phyloP scores from a whole-genome alignment of 495 filamentous ascomycete genomes.

The Filosporella fistucella region DNA sequence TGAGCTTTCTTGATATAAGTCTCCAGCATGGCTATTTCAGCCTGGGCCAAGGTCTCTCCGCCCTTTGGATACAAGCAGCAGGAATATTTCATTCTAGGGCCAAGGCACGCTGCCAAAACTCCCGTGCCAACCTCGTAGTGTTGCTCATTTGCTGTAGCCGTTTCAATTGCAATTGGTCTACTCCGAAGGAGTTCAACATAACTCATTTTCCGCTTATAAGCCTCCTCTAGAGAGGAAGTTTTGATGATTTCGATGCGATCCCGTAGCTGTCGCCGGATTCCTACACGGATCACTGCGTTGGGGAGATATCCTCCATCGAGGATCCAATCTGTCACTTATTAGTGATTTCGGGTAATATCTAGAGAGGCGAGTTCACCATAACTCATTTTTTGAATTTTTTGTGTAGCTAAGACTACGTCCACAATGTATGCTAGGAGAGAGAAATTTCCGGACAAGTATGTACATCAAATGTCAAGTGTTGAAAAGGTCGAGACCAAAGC shows the following conservation, averaged over 20 bases:
- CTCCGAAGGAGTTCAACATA: constrained; percentile 47
- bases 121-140: constrained; percentile 65
- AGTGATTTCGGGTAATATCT: background rate
- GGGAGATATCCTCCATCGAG: constrained; percentile 58
- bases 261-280: constrained; percentile 50
- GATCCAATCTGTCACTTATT: constrained; percentile 36
- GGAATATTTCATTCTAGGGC: constrained; percentile 59
- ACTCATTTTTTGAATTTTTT: constrained; percentile 27
- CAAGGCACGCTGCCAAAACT: constrained; percentile 49
- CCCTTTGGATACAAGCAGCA: constrained; percentile 53
- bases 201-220: constrained; percentile 49
- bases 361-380: constrained; percentile 19
- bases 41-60: constrained; percentile 50
- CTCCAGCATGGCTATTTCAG: constrained; percentile 61
- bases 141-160: constrained; percentile 54
- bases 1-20: constrained; percentile 51
- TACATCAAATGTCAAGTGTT: too few relatives aligned
- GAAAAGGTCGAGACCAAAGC: constrained; percentile 5
- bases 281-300: constrained; percentile 48
- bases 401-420: too few relatives aligned
- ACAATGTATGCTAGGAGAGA: too few relatives aligned
- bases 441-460: too few relatives aligned
- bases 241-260: constrained; percentile 45
- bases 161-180: constrained; percentile 60
- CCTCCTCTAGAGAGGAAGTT: constrained; percentile 36